Evolutionary conservation across 331 rosid genomes (phyloP).

Genomic region (Malus hybrid): DNA sequence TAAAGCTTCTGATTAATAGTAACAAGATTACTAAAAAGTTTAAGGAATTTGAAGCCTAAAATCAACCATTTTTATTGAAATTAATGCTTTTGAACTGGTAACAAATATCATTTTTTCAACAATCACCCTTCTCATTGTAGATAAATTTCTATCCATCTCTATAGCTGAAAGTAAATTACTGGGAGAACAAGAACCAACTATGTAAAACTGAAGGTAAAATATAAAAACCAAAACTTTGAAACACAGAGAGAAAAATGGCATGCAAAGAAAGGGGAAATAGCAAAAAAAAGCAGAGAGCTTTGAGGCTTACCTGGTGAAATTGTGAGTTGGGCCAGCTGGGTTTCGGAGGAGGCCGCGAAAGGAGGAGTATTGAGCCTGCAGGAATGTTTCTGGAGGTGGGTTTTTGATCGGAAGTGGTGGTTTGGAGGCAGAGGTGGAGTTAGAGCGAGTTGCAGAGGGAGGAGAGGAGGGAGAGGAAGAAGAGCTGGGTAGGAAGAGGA

Average conservation of each 20-base stretch:
- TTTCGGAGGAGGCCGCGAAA: slow-evolving; percentile 43
- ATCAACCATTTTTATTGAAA: background rate
- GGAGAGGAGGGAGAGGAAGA: slow-evolving; percentile 80
- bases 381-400: slow-evolving; percentile 67
- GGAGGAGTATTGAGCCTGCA: slow-evolving; percentile 55
- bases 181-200: background rate
- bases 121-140: background rate
- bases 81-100: background rate
- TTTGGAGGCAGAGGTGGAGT: slow-evolving; percentile 60
- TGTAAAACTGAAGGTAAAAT: background rate
- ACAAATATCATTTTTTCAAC: background rate
- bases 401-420: slow-evolving; percentile 40
- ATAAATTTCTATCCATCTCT: background rate
- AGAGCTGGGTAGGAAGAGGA: slow-evolving; percentile 68
- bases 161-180: background rate
- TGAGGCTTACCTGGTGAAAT: slow-evolving; percentile 42
- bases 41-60: background rate
- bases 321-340: slow-evolving; percentile 37
- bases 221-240: background rate
- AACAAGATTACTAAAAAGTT: slow-evolving; percentile 11
- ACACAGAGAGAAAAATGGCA: background rate
- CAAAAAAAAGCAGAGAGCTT: slow-evolving; percentile 6
- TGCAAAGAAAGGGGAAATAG: slow-evolving; percentile 14
- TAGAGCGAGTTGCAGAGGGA: slow-evolving; percentile 67
- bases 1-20: slow-evolving; percentile 21